A percentile compares a stretch with the other conserved stretches of the same genome.
Evolutionary conservation across 2,329 filamentous ascomycete genomes (phyloP).

Genomic region (Cercospora janseana): DNA sequence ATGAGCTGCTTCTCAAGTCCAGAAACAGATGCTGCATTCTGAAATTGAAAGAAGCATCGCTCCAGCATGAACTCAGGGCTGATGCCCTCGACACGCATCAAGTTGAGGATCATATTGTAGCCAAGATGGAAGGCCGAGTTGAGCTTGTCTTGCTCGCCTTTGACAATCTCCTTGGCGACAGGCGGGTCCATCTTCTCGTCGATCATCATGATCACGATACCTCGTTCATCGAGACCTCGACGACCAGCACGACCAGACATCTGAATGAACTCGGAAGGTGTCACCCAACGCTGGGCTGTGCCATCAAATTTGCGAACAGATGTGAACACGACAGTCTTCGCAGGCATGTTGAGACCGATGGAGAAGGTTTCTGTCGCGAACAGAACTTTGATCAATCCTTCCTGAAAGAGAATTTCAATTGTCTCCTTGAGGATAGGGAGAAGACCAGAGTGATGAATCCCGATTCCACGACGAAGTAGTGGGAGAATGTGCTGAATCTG

Average conservation of each 20-base stretch:
- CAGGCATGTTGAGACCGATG: conserved; percentile 98
- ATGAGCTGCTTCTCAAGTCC: conserved; percentile 78
- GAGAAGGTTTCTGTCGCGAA: conserved; percentile 99
- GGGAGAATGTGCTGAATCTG: conserved; percentile 91
- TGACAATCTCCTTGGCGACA: conserved; percentile 91
- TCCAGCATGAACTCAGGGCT: conserved; percentile 99
- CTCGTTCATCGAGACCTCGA: conserved; percentile 93
- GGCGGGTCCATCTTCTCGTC: conserved; percentile 93
- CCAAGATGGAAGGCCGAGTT: conserved; percentile 97
- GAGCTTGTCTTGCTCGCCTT: conserved; percentile 92
- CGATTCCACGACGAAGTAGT: conserved; percentile 84
- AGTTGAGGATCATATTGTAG: conserved; percentile 98
- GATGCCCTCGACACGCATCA: conserved; percentile 97
- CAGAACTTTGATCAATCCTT: conserved; percentile 94
- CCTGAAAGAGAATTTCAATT: conserved; percentile 98
- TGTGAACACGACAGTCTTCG: conserved; percentile 98
- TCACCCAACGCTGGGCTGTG: conserved; percentile 73
- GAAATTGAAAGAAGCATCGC: conserved; percentile 96
- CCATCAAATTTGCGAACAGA: conserved; percentile 96
- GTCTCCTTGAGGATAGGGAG: conserved; percentile 96
- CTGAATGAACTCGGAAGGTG: conserved; percentile 94
- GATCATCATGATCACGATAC: conserved; percentile 99
- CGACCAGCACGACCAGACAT: conserved; percentile 97
- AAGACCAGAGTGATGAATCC: conserved; percentile 93
- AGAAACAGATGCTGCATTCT: conserved; percentile 86